Evolutionary conservation across 2,329 filamentous ascomycete genomes (phyloP), one percentile per base, ranked within the genome.

Genomic region (Pseudogymnoascus sp.): DNA sequence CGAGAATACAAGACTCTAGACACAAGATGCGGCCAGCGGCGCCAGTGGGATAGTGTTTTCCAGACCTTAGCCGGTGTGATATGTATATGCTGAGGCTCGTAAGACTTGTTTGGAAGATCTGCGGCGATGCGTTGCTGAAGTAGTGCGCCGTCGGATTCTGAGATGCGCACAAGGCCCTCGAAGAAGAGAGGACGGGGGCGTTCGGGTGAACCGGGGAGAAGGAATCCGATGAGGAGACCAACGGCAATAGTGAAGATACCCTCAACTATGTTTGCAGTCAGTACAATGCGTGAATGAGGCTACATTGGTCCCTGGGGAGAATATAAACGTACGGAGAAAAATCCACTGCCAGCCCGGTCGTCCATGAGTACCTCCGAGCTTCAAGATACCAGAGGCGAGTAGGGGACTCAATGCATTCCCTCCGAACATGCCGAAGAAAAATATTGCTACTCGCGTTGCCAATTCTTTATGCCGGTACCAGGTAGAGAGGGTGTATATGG

Each of bases 391-490:
- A 0, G 69, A 75, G 0, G 84, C 84, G 0, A 87, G 74, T n/a
- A 87, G 75, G 14, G 84, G 83, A 62, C 83, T 83, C 69, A 86
- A 86, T 1, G 85, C 84, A 36, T 83, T 83, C 0, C 84, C 83
- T 11, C 86, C 73, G 7, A 81, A 80, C 1, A 82, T 81, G 18
- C 81, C 82, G 42, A 79, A 83, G 69, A 83, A 86, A 70, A 86
- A 87, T 4, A 86, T 75, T 2, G 83, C 81, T 47, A 86, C 80
- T 8, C 84, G 77, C 64, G 81, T 85, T 62, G 84, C 82, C 47
- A 81, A 76, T 69, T 87, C 84, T 47, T 81, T 78, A 8, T 81
- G 76, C 64, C 82, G 83, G 65, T 87, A 87, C 83, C 84, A 87
- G 76, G 85, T 85, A 0, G 82, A 83, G 4, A 86, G 75, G 61